A percentile compares a stretch with the other conserved stretches of the same genome.
Evolutionary conservation across 164 flowering plant species (phyloP).

Genomic region (Magnolia officinalis): DNA sequence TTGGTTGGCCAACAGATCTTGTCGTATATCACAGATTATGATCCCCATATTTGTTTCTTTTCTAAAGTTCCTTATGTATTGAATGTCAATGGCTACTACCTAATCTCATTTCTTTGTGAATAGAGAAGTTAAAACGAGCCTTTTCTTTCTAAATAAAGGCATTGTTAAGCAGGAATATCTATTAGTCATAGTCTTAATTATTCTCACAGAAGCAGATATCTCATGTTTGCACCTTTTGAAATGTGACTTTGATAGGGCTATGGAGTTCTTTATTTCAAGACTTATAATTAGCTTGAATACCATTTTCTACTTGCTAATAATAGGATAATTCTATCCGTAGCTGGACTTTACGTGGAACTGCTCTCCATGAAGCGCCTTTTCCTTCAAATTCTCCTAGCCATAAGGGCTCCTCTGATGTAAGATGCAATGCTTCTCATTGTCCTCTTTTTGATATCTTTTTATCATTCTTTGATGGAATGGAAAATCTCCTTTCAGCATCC

Average conservation of each 20-base stretch:
- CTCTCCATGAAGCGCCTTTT: slow-evolving; percentile 50
- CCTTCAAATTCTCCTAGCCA: slow-evolving; percentile 54
- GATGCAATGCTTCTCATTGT: slow-evolving; percentile 15
- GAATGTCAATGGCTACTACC: background rate
- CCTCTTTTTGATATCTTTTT: background rate
- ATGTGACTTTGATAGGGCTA: background rate
- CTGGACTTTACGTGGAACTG: slow-evolving; percentile 53
- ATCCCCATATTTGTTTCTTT: background rate
- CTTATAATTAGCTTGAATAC: background rate
- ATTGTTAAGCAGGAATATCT: background rate
- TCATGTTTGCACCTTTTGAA: slow-evolving; percentile 1
- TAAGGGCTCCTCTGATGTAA: slow-evolving; percentile 54
- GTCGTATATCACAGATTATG: no score
- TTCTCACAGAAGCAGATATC: background rate
- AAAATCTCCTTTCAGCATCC: slow-evolving; percentile 52
- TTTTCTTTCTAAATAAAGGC: background rate
- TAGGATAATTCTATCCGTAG: slow-evolving; percentile 70
- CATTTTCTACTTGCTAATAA: slow-evolving; percentile 2
- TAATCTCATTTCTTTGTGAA: no score
- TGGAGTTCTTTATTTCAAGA: background rate
- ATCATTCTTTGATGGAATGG: slow-evolving; percentile 10
- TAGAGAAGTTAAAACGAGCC: background rate
- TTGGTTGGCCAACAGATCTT: no score
- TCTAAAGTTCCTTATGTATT: background rate
- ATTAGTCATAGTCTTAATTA: background rate